Conservation (phyloP, 2,329 filamentous ascomycete species). For the Cordyceps militaris region DNA sequence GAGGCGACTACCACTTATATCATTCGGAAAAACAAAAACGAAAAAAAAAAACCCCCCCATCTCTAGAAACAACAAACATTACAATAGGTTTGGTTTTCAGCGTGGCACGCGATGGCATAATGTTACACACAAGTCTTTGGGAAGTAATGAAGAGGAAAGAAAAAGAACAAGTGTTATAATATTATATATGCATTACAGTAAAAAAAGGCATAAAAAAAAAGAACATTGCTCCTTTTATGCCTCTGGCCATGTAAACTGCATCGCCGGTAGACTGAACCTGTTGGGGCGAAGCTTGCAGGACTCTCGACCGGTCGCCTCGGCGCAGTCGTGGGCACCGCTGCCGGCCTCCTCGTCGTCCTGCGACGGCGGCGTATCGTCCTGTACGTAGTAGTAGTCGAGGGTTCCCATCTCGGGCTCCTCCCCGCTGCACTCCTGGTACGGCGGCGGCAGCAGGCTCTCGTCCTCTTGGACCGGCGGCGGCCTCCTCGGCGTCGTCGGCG, state of each 20-base stretch:
- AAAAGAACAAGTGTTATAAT: no score
- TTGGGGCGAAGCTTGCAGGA: not conserved
- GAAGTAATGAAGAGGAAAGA: no score
- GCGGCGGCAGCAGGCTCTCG: not conserved
- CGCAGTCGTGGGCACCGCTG: not conserved
- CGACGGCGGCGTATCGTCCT: not conserved
- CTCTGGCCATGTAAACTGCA: conserved; percentile 21
- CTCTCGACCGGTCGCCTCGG: not conserved
- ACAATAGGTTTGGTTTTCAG: no score
- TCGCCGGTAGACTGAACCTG: conserved; percentile 22
- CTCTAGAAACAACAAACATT: no score
- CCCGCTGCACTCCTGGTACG: not conserved
- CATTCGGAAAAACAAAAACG: no score
- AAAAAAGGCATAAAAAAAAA: no score
- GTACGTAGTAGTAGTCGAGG: not conserved
- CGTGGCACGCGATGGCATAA: no score
- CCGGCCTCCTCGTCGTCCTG: not conserved
- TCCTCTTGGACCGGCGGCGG: not conserved
- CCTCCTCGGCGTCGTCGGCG: not conserved
- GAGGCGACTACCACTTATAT: no score
- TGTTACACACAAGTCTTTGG: no score
- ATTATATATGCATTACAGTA: no score
- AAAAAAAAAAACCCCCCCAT: no score
- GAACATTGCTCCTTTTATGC: conserved; percentile 4
- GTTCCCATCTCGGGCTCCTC: not conserved